Base-by-base conservation (phyloP, 345 rosid species). In the Arabis alpina region DNA sequence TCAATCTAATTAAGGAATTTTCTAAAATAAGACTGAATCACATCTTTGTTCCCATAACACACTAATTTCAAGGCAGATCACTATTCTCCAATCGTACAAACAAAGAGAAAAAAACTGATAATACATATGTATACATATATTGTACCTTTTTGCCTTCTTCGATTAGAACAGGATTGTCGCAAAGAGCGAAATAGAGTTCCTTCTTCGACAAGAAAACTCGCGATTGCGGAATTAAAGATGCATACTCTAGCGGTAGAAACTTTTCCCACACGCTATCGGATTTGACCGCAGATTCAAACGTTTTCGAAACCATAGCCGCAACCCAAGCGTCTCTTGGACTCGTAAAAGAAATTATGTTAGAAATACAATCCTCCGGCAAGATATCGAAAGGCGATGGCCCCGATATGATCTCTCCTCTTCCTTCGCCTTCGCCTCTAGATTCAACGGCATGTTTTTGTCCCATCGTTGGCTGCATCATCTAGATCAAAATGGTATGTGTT, bases 251-350 rank as follows among this genome's bases (percentile, higher is more conserved):
- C 8, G 90, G 92, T 11, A 89, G 74, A 66, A 85, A 85, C 15
- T 52, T 61, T 5, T 67, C 62, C 87, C 93, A 84, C 3, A 77
- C 79, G 45, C 8, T 41, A 65, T 88, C 86, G 23, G 87, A 81
- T 13, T 73, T 42, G 0, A 76, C 78, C 10, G 80, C 85, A 1
- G 76, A 72, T 58, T 41, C 56, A 27, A 84, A 80, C 10, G 61
- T 4, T 25, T 72, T 71, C 0, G 83, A 84, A 40, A 88, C 86
- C 19, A 68, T 8, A 1, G 90, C 67, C 2, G 16, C 44, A 8
- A 81, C 61, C 75, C 85, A 68, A 6, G 82, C 80, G 5, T 84
- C 87, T 1, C 54, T 54, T 12, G 87, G 88, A 12, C 64, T 53
- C 11, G 88, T 80, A 0, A 79, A 61, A 1, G 88, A 82, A 9